Evolutionary conservation across 805 yeast species (phyloP).

Genomic region (Tetrapisispora fleetii): DNA sequence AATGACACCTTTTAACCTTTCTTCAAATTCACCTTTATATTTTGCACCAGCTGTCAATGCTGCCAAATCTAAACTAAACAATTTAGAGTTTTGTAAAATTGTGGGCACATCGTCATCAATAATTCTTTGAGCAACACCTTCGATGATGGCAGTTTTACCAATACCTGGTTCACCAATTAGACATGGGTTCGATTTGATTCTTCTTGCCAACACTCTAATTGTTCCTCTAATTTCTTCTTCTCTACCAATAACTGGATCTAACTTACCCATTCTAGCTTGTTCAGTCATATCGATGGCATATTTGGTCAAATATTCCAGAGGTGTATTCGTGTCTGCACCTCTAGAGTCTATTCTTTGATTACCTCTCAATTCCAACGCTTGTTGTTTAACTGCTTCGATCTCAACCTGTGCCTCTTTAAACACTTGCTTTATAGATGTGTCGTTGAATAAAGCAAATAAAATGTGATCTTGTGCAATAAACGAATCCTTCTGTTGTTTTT

Average conservation of each 20-base stretch:
- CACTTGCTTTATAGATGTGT: constrained; percentile 54
- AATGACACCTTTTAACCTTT: constrained; percentile 91
- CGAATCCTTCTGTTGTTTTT: constrained; percentile 79
- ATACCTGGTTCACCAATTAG: constrained; percentile 99
- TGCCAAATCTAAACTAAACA: constrained; percentile 87
- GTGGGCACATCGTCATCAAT: constrained; percentile 92
- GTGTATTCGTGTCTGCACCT: constrained; percentile 81
- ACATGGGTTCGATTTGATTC: constrained; percentile 94
- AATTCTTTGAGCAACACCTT: constrained; percentile 96
- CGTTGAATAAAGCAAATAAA: constrained; percentile 75
- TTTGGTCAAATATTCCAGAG: constrained; percentile 74
- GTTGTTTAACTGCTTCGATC: constrained; percentile 62
- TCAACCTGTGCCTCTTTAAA: constrained; percentile 66
- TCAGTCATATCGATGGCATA: constrained; percentile 93
- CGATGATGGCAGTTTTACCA: constrained; percentile 96
- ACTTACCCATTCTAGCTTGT: constrained; percentile 84
- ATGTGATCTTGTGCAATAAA: constrained; percentile 93
- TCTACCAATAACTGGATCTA: constrained; percentile 97
- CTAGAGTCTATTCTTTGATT: constrained; percentile 86
- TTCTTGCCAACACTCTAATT: constrained; percentile 89
- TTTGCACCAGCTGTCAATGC: constrained; percentile 98
- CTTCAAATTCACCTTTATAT: constrained; percentile 97
- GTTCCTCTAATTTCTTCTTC: constrained; percentile 97
- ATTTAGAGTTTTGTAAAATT: constrained; percentile 67
- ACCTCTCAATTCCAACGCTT: constrained; percentile 76